Evolutionary conservation across 371 early-diverging fungal species (phyloP).

Genomic region (Rhizomucor pusillus): DNA sequence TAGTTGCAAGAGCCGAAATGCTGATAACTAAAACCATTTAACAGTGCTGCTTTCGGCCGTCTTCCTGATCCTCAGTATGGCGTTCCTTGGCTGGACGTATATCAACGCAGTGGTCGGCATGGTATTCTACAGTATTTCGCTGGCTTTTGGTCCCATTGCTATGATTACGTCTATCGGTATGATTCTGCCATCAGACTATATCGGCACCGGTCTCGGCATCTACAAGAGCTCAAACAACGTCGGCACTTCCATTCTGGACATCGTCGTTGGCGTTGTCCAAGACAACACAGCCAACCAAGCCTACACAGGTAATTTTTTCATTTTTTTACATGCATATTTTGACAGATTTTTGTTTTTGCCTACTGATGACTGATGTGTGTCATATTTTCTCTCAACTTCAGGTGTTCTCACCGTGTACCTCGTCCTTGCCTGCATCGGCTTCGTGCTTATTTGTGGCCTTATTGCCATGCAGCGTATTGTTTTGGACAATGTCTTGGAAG

Average conservation of each 20-base stretch:
- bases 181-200: conserved; percentile 46
- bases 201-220: conserved; percentile 55
- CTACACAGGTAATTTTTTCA: conserved; percentile 19
- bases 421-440: conserved; percentile 33
- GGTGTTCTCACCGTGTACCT: conserved; percentile 42
- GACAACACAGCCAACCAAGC: conserved; percentile 40
- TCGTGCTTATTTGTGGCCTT: conserved; percentile 27
- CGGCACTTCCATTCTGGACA: conserved; percentile 51
- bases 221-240: conserved; percentile 49
- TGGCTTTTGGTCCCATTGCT: conserved; percentile 54
- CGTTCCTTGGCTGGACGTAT: conserved; percentile 42
- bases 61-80: conserved; percentile 40
- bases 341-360: not conserved
- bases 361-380: not conserved
- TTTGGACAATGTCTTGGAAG: conserved; percentile 33
- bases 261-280: conserved; percentile 50
- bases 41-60: conserved; percentile 34
- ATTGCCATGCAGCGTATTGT: conserved; percentile 27
- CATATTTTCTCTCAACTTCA: not conserved
- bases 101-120: conserved; percentile 44
- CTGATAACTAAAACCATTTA: not conserved
- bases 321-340: not conserved
- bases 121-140: conserved; percentile 47
- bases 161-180: conserved; percentile 54
- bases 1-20: not conserved